Evolutionary conservation across 2,329 filamentous ascomycete genomes (phyloP).

Genomic region (Periconia sp.): DNA sequence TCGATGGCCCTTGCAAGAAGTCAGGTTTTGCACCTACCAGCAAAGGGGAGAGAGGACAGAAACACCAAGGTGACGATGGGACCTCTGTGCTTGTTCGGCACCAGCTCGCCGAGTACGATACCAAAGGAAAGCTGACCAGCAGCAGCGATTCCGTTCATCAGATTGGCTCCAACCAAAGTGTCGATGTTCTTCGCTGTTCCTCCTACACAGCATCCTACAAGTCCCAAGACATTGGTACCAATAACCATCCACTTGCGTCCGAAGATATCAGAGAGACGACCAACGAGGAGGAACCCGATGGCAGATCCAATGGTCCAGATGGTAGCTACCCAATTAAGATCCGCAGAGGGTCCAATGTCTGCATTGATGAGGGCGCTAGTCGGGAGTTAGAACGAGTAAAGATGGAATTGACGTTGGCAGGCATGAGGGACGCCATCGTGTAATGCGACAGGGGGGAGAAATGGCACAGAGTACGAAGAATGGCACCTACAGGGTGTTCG

Average conservation of each 20-base stretch:
- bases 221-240: constrained; percentile 22
- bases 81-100: constrained; percentile 47
- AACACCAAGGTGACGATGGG: constrained; percentile 29
- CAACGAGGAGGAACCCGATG: constrained; percentile 30
- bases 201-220: constrained; percentile 34
- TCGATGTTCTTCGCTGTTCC: constrained; percentile 36
- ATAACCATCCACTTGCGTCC: constrained; percentile 33
- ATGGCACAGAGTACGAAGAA: background rate
- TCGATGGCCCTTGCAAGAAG: background rate
- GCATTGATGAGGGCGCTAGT: constrained; percentile 27
- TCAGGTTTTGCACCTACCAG: constrained; percentile 22
- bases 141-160: constrained; percentile 34
- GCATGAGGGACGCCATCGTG: background rate
- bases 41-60: constrained; percentile 32
- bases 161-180: constrained; percentile 36
- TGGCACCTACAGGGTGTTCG: constrained; percentile 31
- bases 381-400: background rate
- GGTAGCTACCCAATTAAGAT: constrained; percentile 36
- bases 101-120: constrained; percentile 32
- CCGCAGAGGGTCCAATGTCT: constrained; percentile 32
- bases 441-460: background rate
- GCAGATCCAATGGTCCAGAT: constrained; percentile 31
- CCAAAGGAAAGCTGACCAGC: constrained; percentile 35
- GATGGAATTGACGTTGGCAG: background rate
- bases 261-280: constrained; percentile 32